Conservation (phyloP, 176 grass and related monocot genomes). For the Cenchrus fungigraminus region DNA sequence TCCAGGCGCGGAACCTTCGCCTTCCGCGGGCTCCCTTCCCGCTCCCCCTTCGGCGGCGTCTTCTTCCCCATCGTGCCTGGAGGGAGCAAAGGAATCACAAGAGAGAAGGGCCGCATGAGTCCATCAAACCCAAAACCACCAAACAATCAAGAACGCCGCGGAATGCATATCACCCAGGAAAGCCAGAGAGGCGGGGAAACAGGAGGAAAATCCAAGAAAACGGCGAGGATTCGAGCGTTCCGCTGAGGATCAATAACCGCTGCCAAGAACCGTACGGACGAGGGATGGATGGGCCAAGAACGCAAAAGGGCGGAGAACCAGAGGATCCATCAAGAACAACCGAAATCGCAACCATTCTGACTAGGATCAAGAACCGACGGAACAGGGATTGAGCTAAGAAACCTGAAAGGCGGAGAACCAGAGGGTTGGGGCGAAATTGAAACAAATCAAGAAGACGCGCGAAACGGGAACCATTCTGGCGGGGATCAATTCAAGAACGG, state of each 20-base stretch:
- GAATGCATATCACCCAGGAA: neutral
- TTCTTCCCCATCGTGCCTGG: neutral
- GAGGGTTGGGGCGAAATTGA: neutral
- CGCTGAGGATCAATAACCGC: neutral
- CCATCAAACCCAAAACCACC: neutral
- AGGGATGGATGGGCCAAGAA: neutral
- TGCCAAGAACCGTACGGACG: neutral
- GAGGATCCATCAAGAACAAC: neutral
- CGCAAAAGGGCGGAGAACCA: neutral
- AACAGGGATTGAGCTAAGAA: neutral
- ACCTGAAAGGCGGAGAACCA: neutral
- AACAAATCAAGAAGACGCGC: neutral
- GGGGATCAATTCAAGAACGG: neutral
- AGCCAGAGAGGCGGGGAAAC: neutral
- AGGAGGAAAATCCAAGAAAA: neutral
- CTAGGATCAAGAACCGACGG: neutral
- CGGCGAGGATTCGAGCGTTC: neutral
- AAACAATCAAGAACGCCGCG: neutral
- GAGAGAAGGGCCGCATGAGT: neutral
- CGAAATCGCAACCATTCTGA: neutral
- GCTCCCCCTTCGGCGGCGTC: neutral
- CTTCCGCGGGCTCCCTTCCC: neutral
- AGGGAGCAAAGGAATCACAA: neutral
- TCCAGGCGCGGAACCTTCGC: neutral
- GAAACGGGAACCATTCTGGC: neutral